Conservation (phyloP, 768 basidiomycete genomes). For the Cubamyces lactineus region DNA sequence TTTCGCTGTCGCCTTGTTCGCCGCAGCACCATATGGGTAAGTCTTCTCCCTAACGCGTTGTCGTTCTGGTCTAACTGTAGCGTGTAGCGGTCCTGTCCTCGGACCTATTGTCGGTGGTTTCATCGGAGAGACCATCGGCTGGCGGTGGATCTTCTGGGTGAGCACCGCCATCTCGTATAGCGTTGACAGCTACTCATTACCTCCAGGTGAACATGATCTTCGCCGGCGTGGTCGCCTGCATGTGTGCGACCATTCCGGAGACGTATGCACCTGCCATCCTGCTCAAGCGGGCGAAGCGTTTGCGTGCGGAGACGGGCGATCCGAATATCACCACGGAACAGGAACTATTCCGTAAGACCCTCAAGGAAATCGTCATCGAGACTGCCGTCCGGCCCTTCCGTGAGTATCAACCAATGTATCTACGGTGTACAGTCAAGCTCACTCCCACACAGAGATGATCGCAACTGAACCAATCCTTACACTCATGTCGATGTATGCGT, state of each 20-base stretch:
- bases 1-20: constrained; percentile 46
- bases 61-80: neutral
- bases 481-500: constrained; percentile 47
- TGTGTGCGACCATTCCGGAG: constrained; percentile 44
- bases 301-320: constrained; percentile 42
- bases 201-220: constrained; percentile 43
- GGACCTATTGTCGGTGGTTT: constrained; percentile 58
- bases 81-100: constrained; percentile 41
- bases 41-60: neutral
- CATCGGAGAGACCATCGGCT: constrained; percentile 45
- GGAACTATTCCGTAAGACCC: constrained; percentile 41
- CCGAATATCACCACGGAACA: constrained; percentile 45
- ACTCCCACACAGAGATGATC: constrained; percentile 38
- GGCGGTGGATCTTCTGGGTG: constrained; percentile 43
- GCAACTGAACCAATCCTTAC: constrained; percentile 50
- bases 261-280: constrained; percentile 51
- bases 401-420: neutral
- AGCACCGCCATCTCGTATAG: neutral
- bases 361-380: constrained; percentile 41
- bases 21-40: constrained; percentile 43
- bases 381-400: constrained; percentile 47
- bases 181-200: neutral
- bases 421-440: neutral
- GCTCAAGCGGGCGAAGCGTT: constrained; percentile 40
- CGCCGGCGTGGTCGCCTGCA: constrained; percentile 36